Base-by-base conservation (phyloP, 768 basidiomycete genomes). In the Hortiboletus campestris region DNA sequence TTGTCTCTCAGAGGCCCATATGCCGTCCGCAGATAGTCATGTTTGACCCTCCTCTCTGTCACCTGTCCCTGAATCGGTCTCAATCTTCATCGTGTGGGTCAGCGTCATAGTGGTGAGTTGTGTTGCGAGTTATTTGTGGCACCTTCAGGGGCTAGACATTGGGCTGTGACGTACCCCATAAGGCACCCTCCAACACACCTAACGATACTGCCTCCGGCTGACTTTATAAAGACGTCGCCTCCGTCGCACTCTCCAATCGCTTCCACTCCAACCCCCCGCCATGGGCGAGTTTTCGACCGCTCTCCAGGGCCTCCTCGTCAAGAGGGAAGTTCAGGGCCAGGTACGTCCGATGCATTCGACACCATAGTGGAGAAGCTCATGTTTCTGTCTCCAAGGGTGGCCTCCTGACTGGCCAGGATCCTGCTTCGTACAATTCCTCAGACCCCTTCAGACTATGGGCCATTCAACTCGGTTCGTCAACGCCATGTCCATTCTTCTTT, bases 381-480 rank as follows among this genome's bases (percentile, higher is more conserved):
- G 17, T 35, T 32, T 19, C 42, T 40, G 20, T 11, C 22, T 48
- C 13, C 19, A 60, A 91, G 89, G 89, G 85, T 17, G 91, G 91
- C 50, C 75, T 95, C 14, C 78, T 96, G 28, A 81, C 81, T 49
- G 92, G 91, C n/a, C 74, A 78, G 41, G 86, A 94, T 65, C 94
- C 94, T 9, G 66, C 80, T 0, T 36, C 67, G 0, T 90, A 84
- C 72, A 84, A 87, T 58, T 13, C 75, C 0, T 61, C 65, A 10
- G 86, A 95, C 67, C 94, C 94, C 20, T 72, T 94, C 63, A 75
- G 77, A 44, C 71, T 91, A 74, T 91, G 88, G 88, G 78, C 85
- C 51, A 85, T 91, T 50, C 88, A 91, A 76, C 73, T 89, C 19
- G 74, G 91, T 89, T 55, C 52, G 80, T 75, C 25, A 6, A 19